Percentiles rank a stretch among this genome's conserved stretches.
These are phyloP conservation scores for Daldinia vernicosa DNA, from an alignment of 495 filamentous ascomycete species.

Conservation along the genomic window DNA sequence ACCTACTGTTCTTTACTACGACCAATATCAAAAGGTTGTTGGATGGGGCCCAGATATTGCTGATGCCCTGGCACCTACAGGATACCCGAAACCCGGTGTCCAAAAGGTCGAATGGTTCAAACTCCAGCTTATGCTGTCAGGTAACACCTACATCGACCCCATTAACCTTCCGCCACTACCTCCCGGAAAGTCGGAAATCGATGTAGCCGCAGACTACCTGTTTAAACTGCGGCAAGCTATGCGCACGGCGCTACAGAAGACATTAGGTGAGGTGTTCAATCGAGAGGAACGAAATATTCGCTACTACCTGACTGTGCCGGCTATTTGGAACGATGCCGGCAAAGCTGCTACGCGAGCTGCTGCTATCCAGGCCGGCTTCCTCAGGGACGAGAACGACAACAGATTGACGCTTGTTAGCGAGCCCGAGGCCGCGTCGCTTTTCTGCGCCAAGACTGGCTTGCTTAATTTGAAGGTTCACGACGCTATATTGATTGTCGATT, in stretches of 20 bases:
- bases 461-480: slow-evolving; percentile 79
- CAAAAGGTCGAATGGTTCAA: slow-evolving; percentile 86
- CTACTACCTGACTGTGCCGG: slow-evolving; percentile 77
- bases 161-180: slow-evolving; percentile 80
- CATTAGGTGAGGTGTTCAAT: slow-evolving; percentile 79
- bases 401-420: slow-evolving; percentile 75
- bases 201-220: slow-evolving; percentile 79
- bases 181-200: slow-evolving; percentile 79
- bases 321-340: slow-evolving; percentile 80
- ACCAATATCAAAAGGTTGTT: slow-evolving; percentile 79
- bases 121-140: slow-evolving; percentile 78
- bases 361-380: slow-evolving; percentile 77
- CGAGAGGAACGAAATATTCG: slow-evolving; percentile 77
- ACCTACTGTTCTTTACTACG: slow-evolving; percentile 78
- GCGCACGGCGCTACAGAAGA: slow-evolving; percentile 76
- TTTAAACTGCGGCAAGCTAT: slow-evolving; percentile 80
- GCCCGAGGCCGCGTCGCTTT: slow-evolving; percentile 76
- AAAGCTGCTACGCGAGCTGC: slow-evolving; percentile 77
- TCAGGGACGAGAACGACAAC: slow-evolving; percentile 79
- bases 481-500: slow-evolving; percentile 78
- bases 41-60: slow-evolving; percentile 82
- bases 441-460: slow-evolving; percentile 77
- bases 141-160: slow-evolving; percentile 81
- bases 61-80: slow-evolving; percentile 75
- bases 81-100: slow-evolving; percentile 78